Conservation (phyloP, 108 stramenopile species). For the Fragilariopsis cylindrus region DNA sequence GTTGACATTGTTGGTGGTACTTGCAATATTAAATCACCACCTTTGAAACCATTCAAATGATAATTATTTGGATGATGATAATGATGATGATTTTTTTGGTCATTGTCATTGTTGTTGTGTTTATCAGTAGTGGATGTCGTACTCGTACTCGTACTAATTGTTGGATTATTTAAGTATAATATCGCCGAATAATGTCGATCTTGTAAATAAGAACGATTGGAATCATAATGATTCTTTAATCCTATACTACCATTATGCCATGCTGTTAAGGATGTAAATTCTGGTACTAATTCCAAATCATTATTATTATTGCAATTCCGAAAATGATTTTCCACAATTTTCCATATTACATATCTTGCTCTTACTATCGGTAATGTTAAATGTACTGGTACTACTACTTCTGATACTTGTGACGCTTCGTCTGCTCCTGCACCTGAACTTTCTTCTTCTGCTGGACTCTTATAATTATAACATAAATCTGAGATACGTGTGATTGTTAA, state of each 20-base stretch:
- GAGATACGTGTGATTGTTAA: neutral
- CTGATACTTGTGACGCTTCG: neutral
- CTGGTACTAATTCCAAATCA: neutral
- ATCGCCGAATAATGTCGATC: conserved; percentile 1
- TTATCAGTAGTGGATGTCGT: too few species aligned
- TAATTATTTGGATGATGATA: neutral
- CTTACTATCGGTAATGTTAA: neutral
- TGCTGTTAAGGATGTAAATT: conserved; percentile 6
- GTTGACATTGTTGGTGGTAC: neutral
- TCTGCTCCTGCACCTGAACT: neutral
- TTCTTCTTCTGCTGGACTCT: too few species aligned
- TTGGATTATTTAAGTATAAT: conserved; percentile 7
- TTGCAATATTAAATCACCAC: conserved; percentile 1
- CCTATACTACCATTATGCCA: neutral
- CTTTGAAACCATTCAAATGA: neutral
- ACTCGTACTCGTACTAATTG: too few species aligned
- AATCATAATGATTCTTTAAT: neutral
- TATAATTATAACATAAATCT: neutral
- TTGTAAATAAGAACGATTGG: conserved; percentile 5
- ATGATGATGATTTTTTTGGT: neutral
- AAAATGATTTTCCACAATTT: neutral
- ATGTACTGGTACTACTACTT: neutral
- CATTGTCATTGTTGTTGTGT: neutral
- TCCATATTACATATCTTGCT: neutral
- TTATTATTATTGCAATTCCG: neutral